These are phyloP conservation scores for Trametes cingulata DNA, from an alignment of 768 basidiomycete genomes.

Conservation along the genomic window DNA sequence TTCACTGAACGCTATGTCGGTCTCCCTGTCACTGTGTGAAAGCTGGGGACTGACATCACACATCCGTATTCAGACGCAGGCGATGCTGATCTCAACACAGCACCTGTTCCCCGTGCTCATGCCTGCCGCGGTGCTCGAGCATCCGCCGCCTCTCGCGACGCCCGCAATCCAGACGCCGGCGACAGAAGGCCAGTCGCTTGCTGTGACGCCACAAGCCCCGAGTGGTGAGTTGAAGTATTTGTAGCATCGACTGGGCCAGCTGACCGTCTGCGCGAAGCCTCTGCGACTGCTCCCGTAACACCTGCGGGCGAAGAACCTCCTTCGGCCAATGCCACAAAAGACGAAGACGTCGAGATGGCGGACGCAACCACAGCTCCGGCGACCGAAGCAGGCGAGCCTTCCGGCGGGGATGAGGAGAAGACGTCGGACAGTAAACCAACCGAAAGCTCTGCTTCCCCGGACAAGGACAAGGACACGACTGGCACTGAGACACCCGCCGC, in stretches of 20 bases:
- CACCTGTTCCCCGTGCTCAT: constrained; percentile 54
- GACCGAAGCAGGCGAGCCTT: neutral
- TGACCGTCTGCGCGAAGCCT: neutral
- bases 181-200: constrained; percentile 14
- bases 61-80: constrained; percentile 60
- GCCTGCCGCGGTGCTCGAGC: constrained; percentile 8
- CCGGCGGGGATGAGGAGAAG: constrained; percentile 2
- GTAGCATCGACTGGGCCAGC: no score
- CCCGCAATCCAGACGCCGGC: constrained; percentile 29
- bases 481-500: constrained; percentile 18
- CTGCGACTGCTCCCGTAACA: constrained; percentile 12
- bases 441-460: constrained; percentile 21
- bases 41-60: no score
- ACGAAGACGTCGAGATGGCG: constrained; percentile 19
- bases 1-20: constrained; percentile 38
- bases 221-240: neutral
- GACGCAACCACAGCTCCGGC: constrained; percentile 19
- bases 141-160: constrained; percentile 7
- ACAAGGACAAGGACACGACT: constrained; percentile 2
- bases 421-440: constrained; percentile 1
- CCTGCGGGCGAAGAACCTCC: constrained; percentile 16
- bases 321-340: constrained; percentile 3
- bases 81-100: constrained; percentile 89
- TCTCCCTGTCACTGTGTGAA: neutral
- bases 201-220: constrained; percentile 11